Conservation (phyloP, 2,329 filamentous ascomycete genomes). For the Penicillium sp. region DNA sequence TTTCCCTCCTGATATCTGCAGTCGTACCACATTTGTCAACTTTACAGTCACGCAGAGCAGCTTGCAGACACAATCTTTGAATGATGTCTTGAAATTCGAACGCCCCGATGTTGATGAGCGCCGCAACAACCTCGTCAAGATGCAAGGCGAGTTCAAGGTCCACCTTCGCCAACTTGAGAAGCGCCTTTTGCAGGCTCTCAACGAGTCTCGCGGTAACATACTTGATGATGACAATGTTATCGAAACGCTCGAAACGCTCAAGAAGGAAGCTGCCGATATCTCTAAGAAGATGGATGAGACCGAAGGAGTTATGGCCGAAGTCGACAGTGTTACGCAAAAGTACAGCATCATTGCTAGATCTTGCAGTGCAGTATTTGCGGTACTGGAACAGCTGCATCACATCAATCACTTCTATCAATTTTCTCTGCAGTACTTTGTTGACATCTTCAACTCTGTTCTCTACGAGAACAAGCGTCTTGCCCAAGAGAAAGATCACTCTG, state of each 20-base stretch:
- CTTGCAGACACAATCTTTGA: constrained; percentile 94
- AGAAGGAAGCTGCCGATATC: constrained; percentile 96
- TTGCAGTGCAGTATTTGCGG: constrained; percentile 95
- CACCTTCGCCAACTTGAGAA: constrained; percentile 95
- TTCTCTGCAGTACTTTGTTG: constrained; percentile 95
- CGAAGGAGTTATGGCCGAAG: constrained; percentile 96
- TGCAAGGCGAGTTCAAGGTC: constrained; percentile 99
- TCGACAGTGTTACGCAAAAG: constrained; percentile 91
- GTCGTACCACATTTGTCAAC: constrained; percentile 97
- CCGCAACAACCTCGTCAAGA: constrained; percentile 94
- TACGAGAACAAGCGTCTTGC: constrained; percentile 74
- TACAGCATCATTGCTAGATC: constrained; percentile 92
- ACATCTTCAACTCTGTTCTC: constrained; percentile 94
- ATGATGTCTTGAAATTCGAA: constrained; percentile 96
- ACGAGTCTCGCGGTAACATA: constrained; percentile 96
- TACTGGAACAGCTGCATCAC: constrained; percentile 95
- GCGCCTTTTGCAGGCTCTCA: constrained; percentile 87
- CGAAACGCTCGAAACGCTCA: constrained; percentile 93
- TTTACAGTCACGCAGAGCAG: constrained; percentile 99
- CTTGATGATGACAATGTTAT: constrained; percentile 98
- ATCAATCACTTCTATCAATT: constrained; percentile 99
- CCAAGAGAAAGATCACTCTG: constrained; percentile 71
- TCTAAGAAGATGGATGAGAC: constrained; percentile 95
- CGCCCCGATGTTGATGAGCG: constrained; percentile 95
- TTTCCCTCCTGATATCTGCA: constrained; percentile 96